Base-by-base conservation (phyloP, 768 basidiomycete species). In the Pleurotus tuber-regium region DNA sequence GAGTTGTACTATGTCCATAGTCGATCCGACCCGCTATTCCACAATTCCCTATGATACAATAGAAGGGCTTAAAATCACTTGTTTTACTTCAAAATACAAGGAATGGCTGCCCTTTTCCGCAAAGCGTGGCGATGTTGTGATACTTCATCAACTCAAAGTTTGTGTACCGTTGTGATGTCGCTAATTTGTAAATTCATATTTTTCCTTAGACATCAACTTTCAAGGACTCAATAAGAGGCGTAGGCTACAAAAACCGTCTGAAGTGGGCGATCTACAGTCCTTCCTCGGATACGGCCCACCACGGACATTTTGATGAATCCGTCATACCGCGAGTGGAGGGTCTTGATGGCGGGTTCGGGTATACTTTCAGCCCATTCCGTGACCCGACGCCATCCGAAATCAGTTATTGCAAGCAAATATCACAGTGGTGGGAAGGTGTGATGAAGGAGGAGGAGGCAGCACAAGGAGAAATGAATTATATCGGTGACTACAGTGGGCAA, bases 221-320 rank as follows among this genome's bases (percentile, higher is more conserved):
- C 43, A 31, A 65, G 2, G 70, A 70, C 1, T 25, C 4, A 4
- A 1, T 63, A 2, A 65, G 61, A n/a, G 78, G 75, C 14, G 63
- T 69, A 0, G 83, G 80, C 1, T 79, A 78, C 47, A 36, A 64
- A 23, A 70, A 78, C 57, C 72, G 64, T 53, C 61, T 83, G 47
- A 67, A 69, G 26, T 87, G 84, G 84, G 78, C 78, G 3, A 68
- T 81, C 25, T 86, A 76, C 44, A 72, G 76, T 29, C 67, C 72
- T 1, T 57, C 59, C 14, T 64, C 59, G 1, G 70, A 73, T 19
- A 63, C 64, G 43, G 56, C 73, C 25, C 67, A 67, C 21, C 70
- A 74, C 57, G 71, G 74, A 1, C 61, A 69, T 36, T 58, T 63
- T 36, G 70, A 65, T n/a, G 33, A 59, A 39, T 16, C 28, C 21